Conservation (phyloP, 2,329 filamentous ascomycete species). For the Diatrype stigma region DNA sequence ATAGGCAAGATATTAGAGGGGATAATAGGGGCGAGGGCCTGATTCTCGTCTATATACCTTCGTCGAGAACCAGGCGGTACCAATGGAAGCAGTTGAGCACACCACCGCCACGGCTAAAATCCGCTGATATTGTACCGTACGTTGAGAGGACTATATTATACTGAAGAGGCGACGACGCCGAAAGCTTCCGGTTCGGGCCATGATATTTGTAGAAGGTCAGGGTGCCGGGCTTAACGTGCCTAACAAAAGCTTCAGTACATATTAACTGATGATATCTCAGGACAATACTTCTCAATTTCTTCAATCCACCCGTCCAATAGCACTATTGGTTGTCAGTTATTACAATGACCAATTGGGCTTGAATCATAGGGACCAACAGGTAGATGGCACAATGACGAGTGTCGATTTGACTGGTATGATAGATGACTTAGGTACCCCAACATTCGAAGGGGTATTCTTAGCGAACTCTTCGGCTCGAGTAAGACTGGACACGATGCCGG, state of each 20-base stretch:
- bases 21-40: background rate
- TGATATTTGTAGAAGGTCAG: conserved; percentile 14
- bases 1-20: background rate
- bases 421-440: background rate
- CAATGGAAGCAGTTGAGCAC: conserved; percentile 10
- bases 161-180: conserved; percentile 2
- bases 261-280: background rate
- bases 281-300: conserved; percentile 12
- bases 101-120: conserved; percentile 11
- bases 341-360: background rate
- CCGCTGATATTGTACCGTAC: conserved; percentile 15
- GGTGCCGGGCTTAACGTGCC: conserved; percentile 9
- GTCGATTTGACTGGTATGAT: conserved; percentile 5
- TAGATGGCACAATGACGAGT: conserved; percentile 11
- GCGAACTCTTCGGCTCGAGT: background rate
- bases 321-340: conserved; percentile 8
- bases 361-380: background rate
- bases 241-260: conserved; percentile 1
- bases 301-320: conserved; percentile 12
- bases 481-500: conserved; percentile 9
- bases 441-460: background rate
- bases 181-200: conserved; percentile 9
- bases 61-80: conserved; percentile 15
- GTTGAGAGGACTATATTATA: conserved; percentile 17
- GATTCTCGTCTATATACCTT: conserved; percentile 10